Base-by-base conservation (phyloP, 768 basidiomycete species). In the Brasilioporus rufonigricans region DNA sequence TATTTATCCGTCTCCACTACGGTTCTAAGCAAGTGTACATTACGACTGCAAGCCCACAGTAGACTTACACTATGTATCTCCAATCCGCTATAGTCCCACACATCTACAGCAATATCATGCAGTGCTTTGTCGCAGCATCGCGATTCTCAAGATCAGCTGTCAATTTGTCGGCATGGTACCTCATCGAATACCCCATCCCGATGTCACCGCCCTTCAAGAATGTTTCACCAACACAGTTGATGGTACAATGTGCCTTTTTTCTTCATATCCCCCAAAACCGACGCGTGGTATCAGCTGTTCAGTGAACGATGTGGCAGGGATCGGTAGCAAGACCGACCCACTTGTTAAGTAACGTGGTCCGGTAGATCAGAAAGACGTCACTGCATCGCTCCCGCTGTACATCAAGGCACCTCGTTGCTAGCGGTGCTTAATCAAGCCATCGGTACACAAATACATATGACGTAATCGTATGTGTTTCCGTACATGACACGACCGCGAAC, bases 361-460 rank as follows among this genome's bases (percentile, higher is more conserved):
- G 73, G 71, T 32, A 53, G 40, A 72, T 67, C 46, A 73, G 57
- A 60, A 66, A 72, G 48, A 71, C 63, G 52, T 75, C 74, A 44
- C 68, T 66, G 59, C 73, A 73, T 72, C 23, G 68, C 60, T 21
- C 72, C 69, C 46, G 62, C 67, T 67, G 53, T 26, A 32, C 39
- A 32, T 14, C 46, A 51, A 38, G 44, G 36, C 14, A 44, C 12
- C 12, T 24, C 35, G 35, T 52, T 16, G 49, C 19, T 16, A 51
- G 40, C 8, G 35, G 23, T n/a, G 19, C 31, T n/a, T 5, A 13
- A 21, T 9, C 14, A 26, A 8, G 35, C 39, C 4, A 2, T 6
- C 29, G 6, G 33, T 35, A 50, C 58, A 7, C 21, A n/a, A n/a
- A n/a, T n/a, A 62, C 64, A 19, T 48, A 53, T 61, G 44, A 61